Evolutionary conservation across 1,139 yeast species (phyloP).

Genomic region (Taiozyma sp.): DNA sequence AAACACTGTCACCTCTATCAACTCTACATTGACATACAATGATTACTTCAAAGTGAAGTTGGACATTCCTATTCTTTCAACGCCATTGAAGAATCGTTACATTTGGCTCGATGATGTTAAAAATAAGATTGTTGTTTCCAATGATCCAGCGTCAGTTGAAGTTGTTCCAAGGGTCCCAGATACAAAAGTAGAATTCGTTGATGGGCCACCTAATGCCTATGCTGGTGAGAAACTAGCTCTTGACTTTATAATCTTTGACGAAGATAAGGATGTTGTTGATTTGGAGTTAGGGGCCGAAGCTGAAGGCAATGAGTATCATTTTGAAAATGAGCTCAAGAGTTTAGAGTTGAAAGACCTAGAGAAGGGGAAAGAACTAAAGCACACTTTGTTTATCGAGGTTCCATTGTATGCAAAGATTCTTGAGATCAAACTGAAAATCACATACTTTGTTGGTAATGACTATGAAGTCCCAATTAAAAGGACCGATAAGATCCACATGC

Average conservation of each 20-base stretch:
- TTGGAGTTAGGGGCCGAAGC: constrained; percentile 16
- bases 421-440: constrained; percentile 13
- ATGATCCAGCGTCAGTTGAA: constrained; percentile 21
- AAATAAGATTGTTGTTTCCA: constrained; percentile 14
- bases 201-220: constrained; percentile 19
- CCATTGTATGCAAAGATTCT: constrained; percentile 23
- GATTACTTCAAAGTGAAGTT: constrained; percentile 17
- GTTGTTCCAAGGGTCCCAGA: constrained; percentile 32
- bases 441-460: constrained; percentile 25
- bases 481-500: constrained; percentile 27
- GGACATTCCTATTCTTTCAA: constrained; percentile 12
- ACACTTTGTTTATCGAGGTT: constrained; percentile 27
- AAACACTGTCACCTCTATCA: constrained; percentile 8
- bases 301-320: constrained; percentile 4
- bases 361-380: constrained; percentile 10
- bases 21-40: constrained; percentile 9
- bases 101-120: constrained; percentile 9
- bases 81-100: constrained; percentile 10
- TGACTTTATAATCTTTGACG: constrained; percentile 20
- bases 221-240: constrained; percentile 26
- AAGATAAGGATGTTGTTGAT: constrained; percentile 26
- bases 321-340: not conserved
- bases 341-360: constrained; percentile 17
- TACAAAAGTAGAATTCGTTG: constrained; percentile 16
- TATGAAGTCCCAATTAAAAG: constrained; percentile 30